Conservation (phyloP, 2,329 filamentous ascomycete species). For the Alternaria rosae region DNA sequence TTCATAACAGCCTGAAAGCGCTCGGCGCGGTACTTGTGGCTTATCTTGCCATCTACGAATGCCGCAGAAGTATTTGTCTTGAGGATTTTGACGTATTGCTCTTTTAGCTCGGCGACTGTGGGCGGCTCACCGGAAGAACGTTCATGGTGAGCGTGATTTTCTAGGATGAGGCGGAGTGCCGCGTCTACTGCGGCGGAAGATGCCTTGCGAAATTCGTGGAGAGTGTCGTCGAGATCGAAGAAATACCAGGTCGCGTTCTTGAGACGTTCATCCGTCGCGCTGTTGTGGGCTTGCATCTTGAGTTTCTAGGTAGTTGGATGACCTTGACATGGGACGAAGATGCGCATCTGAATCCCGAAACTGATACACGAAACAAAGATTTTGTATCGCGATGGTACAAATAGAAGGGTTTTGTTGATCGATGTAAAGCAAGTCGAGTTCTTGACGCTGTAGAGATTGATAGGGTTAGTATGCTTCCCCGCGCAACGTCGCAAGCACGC, state of each 20-base stretch:
- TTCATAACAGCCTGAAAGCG: conserved; percentile 37
- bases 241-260: conserved; percentile 49
- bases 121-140: not conserved
- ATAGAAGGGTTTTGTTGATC: not conserved
- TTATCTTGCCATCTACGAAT: conserved; percentile 56
- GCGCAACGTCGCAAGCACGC: not conserved
- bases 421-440: not conserved
- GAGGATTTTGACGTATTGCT: conserved; percentile 47
- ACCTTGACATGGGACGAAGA: not conserved
- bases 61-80: conserved; percentile 47
- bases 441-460: not conserved
- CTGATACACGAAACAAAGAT: not conserved
- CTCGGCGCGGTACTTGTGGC: conserved; percentile 54
- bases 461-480: not conserved
- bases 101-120: conserved; percentile 20
- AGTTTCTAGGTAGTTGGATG: not conserved
- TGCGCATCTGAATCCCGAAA: not conserved
- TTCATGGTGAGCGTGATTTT: not conserved
- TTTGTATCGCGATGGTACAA: too few relatives aligned
- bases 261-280: not conserved
- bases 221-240: conserved; percentile 60
- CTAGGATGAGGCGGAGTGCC: conserved; percentile 45
- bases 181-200: conserved; percentile 47
- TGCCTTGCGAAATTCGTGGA: conserved; percentile 57
- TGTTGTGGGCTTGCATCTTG: not conserved